Conservation (phyloP, 371 early-diverging fungal species). For the Actinomortierella ambigua region DNA sequence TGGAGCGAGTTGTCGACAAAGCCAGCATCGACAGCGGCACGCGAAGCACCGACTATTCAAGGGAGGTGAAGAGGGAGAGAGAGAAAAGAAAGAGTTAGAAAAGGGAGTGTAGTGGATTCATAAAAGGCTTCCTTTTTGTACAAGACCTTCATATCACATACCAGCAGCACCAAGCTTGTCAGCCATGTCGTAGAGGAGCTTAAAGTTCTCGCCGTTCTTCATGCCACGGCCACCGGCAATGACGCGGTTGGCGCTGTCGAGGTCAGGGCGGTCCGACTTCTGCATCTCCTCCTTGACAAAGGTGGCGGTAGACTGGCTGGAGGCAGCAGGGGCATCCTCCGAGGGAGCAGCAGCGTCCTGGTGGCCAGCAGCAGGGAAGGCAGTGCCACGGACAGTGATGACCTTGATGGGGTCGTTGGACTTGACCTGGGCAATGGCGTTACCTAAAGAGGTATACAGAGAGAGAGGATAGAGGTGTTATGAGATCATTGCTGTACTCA, state of each 20-base stretch:
- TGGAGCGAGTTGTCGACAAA: constrained; percentile 96
- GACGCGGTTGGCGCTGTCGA: constrained; percentile 87
- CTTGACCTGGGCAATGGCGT: constrained; percentile 96
- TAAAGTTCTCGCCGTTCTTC: constrained; percentile 97
- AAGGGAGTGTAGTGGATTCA: background rate
- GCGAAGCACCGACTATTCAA: constrained; percentile 90
- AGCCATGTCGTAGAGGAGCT: constrained; percentile 89
- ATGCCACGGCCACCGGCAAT: constrained; percentile 96
- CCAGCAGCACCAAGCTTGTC: constrained; percentile 95
- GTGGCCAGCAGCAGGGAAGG: constrained; percentile 78
- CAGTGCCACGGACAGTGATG: constrained; percentile 90
- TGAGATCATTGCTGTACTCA: too few relatives aligned
- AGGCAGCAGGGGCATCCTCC: constrained; percentile 73
- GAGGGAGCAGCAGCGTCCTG: constrained; percentile 55
- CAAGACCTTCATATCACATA: too few relatives aligned
- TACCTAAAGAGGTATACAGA: too few relatives aligned
- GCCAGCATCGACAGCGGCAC: constrained; percentile 98
- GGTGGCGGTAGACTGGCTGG: constrained; percentile 60
- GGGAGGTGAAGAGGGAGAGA: background rate
- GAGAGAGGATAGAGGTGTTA: background rate
- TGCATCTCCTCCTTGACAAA: constrained; percentile 91
- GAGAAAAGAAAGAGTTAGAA: constrained; percentile 3
- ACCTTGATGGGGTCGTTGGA: constrained; percentile 87
- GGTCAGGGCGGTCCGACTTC: constrained; percentile 96
- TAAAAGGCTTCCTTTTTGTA: background rate